Conservation (phyloP, 306 rosid species). For the Corylus americana region DNA sequence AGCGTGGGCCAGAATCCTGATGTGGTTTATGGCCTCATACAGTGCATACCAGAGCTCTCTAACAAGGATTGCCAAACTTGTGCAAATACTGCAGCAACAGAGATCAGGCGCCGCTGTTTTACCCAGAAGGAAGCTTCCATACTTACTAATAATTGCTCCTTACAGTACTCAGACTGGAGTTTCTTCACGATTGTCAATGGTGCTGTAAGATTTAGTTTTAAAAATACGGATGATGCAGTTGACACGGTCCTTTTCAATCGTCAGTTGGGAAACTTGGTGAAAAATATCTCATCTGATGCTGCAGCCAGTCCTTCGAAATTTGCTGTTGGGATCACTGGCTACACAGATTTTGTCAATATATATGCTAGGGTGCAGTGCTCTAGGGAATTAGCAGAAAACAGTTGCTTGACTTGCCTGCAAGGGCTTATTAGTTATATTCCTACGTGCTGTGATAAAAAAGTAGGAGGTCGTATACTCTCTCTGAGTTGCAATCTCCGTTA, state of each 20-base stretch:
- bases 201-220: fast-evolving
- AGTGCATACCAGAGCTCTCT: conserved; percentile 28
- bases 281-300: conserved; percentile 15
- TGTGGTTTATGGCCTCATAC: conserved; percentile 28
- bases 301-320: conserved; percentile 30
- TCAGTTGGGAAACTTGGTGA: conserved; percentile 10
- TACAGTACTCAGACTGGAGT: conserved; percentile 23
- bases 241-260: conserved; percentile 11
- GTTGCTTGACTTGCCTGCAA: conserved; percentile 35
- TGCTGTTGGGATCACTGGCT: background rate
- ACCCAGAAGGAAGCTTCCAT: conserved; percentile 34
- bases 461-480: conserved; percentile 17
- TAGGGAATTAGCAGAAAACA: conserved; percentile 15
- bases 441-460: background rate
- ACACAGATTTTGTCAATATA: conserved; percentile 2
- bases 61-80: conserved; percentile 24
- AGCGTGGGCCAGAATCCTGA: conserved; percentile 21
- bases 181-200: conserved; percentile 18
- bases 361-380: conserved; percentile 32
- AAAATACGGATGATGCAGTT: background rate
- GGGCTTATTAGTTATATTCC: conserved; percentile 7
- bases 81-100: conserved; percentile 21
- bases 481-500: conserved; percentile 32
- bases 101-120: conserved; percentile 20
- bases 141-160: conserved; percentile 3